phyloP scores from a whole-genome alignment of 169 alveolate species.

The Babesia ovata region DNA sequence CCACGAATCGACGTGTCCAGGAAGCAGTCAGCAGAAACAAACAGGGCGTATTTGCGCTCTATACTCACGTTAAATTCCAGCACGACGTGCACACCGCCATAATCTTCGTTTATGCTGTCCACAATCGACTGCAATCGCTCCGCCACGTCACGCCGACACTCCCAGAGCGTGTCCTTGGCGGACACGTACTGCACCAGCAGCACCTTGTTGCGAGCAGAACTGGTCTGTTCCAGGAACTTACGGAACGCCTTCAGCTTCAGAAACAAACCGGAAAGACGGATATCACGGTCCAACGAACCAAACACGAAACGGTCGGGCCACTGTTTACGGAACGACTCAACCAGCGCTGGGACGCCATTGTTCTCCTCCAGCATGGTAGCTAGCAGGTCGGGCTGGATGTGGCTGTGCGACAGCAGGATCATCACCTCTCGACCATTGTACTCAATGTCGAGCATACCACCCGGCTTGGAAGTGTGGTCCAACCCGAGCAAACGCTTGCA shows the following conservation, averaged over 20 bases:
- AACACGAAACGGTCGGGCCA: slow-evolving; percentile 65
- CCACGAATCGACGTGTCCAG: slow-evolving; percentile 82
- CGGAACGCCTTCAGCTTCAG: slow-evolving; percentile 75
- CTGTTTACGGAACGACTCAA: slow-evolving; percentile 9
- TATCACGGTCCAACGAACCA: slow-evolving; percentile 70
- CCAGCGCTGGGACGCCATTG: slow-evolving; percentile 26
- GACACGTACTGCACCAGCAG: slow-evolving; percentile 73
- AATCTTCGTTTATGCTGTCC: slow-evolving; percentile 42
- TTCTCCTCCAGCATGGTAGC: slow-evolving; percentile 7
- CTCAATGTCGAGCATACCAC: slow-evolving; percentile 84
- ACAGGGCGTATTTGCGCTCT: slow-evolving; percentile 71
- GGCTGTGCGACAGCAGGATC: slow-evolving; percentile 60
- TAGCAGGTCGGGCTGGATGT: slow-evolving; percentile 60
- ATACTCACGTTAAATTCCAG: slow-evolving; percentile 51
- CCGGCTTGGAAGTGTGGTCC: slow-evolving; percentile 82
- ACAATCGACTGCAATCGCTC: slow-evolving; percentile 25
- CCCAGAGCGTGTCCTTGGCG: slow-evolving; percentile 71
- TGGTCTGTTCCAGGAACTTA: slow-evolving; percentile 68
- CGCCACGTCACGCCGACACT: slow-evolving; percentile 16
- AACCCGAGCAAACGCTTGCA: slow-evolving; percentile 89
- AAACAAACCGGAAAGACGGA: slow-evolving; percentile 73
- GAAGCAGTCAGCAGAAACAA: slow-evolving; percentile 78
- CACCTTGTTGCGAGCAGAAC: slow-evolving; percentile 66
- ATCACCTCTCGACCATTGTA: slow-evolving; percentile 83
- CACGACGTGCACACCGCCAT: slow-evolving; percentile 21